Evolutionary conservation across 148 eudicot genomes (phyloP).

Genomic region (Rhododendron simsii): DNA sequence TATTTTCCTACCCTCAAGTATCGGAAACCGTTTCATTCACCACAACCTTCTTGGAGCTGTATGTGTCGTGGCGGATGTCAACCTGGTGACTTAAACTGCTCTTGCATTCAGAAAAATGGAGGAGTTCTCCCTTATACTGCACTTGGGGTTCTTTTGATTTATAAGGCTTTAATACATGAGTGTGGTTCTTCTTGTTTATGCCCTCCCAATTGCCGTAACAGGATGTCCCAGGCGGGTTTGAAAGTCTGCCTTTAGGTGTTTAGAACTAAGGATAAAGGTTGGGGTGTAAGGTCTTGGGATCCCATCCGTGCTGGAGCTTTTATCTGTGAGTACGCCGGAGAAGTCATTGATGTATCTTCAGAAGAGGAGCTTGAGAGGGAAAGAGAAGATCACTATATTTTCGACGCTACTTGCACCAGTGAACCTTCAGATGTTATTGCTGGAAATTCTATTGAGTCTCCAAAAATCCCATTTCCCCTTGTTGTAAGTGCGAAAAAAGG

Average conservation of each 20-base stretch:
- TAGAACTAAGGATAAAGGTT: conserved; percentile 74
- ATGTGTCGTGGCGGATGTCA: conserved; percentile 61
- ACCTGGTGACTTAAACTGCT: conserved; percentile 69
- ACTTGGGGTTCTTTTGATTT: conserved; percentile 51
- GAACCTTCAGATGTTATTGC: conserved; percentile 29
- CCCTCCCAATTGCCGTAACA: conserved; percentile 62
- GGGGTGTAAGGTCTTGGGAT: conserved; percentile 88
- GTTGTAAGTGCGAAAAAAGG: conserved; percentile 62
- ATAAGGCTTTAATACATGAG: conserved; percentile 58
- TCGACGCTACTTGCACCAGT: conserved; percentile 63
- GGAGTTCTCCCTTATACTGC: conserved; percentile 57
- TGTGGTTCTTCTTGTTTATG: conserved; percentile 77
- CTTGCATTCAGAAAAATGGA: conserved; percentile 67
- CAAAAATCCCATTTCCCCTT: conserved; percentile 55
- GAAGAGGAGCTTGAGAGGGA: conserved; percentile 43
- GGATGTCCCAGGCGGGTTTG: conserved; percentile 62
- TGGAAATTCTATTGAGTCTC: conserved; percentile 17
- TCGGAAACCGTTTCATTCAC: conserved; percentile 35
- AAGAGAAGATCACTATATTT: conserved; percentile 46
- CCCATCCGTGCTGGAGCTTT: conserved; percentile 68
- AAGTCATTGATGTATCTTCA: conserved; percentile 49
- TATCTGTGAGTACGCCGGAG: conserved; percentile 79
- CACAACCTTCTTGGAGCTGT: conserved; percentile 54
- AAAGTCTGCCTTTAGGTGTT: conserved; percentile 75
- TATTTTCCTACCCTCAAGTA: conserved; percentile 52